A percentile compares a stretch with the other conserved stretches of the same genome.
Conservation (phyloP, 441 rosid genomes). For the Rhodomyrtus psidioides region DNA sequence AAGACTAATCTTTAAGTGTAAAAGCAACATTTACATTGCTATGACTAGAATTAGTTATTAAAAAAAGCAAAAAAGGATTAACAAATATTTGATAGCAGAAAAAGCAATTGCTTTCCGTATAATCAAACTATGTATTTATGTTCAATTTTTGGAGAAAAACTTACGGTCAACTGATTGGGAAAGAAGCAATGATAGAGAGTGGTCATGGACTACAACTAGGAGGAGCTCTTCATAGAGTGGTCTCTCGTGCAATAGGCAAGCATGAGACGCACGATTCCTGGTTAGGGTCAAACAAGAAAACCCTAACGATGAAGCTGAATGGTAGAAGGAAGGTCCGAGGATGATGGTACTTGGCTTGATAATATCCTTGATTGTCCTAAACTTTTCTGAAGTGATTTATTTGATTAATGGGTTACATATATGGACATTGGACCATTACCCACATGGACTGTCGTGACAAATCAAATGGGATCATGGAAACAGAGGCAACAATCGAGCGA, state of each 20-base stretch:
- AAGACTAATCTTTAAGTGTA: not conserved
- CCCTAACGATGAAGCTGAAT: not conserved
- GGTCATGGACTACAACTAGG: not conserved
- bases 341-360: not conserved
- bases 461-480: not conserved
- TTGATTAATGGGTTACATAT: no score
- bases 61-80: not conserved
- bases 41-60: not conserved
- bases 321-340: not conserved
- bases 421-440: no score
- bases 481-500: not conserved
- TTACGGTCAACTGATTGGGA: not conserved
- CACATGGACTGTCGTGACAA: not conserved
- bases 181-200: not conserved
- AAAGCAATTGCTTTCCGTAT: not conserved
- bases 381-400: no score
- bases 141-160: not conserved
- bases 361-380: no score
- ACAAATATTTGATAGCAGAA: not conserved
- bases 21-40: not conserved
- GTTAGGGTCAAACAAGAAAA: not conserved
- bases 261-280: not conserved
- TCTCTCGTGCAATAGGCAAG: not conserved
- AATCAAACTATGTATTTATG: not conserved
- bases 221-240: not conserved